phyloP scores from a whole-genome alignment of 805 yeast species.

The Wickerhamiella azyma region DNA sequence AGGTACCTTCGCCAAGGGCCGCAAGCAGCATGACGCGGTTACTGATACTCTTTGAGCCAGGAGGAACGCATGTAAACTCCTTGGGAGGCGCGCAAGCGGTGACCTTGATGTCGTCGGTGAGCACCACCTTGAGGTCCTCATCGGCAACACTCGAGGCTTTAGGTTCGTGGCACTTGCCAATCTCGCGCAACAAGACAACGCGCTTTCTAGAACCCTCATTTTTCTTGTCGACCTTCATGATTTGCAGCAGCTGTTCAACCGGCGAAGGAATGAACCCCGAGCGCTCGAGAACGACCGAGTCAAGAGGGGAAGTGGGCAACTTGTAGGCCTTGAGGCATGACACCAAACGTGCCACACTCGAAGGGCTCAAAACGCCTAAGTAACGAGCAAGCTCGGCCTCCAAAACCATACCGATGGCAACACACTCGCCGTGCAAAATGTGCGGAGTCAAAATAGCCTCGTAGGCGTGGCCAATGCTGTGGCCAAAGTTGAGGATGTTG shows the following conservation, averaged over 20 bases:
- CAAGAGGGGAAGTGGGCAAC: slow-evolving; percentile 67
- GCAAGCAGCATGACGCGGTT: slow-evolving; percentile 89
- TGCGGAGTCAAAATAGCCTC: slow-evolving; percentile 97
- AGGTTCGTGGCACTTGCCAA: slow-evolving; percentile 81
- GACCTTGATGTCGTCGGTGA: slow-evolving; percentile 71
- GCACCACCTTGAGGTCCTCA: slow-evolving; percentile 62
- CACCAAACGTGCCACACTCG: slow-evolving; percentile 80
- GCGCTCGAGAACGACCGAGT: slow-evolving; percentile 54
- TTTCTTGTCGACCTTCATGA: slow-evolving; percentile 94
- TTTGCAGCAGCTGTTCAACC: slow-evolving; percentile 56
- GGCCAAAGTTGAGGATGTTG: slow-evolving; percentile 88
- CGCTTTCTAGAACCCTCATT: slow-evolving; percentile 87
- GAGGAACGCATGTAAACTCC: slow-evolving; percentile 53
- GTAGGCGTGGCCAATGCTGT: slow-evolving; percentile 93
- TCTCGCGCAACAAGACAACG: slow-evolving; percentile 66
- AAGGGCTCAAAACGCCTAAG: slow-evolving; percentile 76
- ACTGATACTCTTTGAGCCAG: slow-evolving; percentile 95
- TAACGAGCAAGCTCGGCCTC: slow-evolving; percentile 95
- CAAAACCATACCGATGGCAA: slow-evolving; percentile 86
- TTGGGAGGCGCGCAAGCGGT: slow-evolving; percentile 30
- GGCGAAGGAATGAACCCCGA: slow-evolving; percentile 60
- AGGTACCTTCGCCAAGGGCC: slow-evolving; percentile 76
- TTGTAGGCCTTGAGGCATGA: slow-evolving; percentile 77
- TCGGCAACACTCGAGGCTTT: slow-evolving; percentile 77
- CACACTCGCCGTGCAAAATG: slow-evolving; percentile 96